Conservation (phyloP, 2,329 filamentous ascomycete species). For the Fusarium tjaetaba region DNA sequence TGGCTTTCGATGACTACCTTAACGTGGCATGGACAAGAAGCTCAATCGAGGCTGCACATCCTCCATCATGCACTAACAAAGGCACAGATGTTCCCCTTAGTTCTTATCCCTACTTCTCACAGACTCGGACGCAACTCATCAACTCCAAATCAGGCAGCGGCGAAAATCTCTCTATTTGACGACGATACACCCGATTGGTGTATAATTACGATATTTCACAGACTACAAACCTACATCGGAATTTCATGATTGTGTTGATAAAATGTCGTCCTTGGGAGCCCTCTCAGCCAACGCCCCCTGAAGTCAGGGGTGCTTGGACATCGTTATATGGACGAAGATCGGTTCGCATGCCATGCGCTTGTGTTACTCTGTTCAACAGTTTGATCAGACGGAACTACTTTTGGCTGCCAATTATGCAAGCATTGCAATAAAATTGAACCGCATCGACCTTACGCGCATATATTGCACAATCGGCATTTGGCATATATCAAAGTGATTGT, state of each 20-base stretch:
- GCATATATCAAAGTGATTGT: neutral
- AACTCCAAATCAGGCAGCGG: neutral
- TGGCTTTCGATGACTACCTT: neutral
- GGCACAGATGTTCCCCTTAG: neutral
- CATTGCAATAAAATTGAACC: neutral
- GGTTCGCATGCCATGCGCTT: neutral
- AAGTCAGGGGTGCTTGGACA: constrained; percentile 21
- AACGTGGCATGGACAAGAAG: neutral
- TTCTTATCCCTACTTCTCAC: neutral
- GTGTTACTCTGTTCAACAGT: neutral
- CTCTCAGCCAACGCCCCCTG: constrained; percentile 1
- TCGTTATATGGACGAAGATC: neutral
- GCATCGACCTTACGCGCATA: neutral
- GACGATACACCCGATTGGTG: neutral
- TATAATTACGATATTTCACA: neutral
- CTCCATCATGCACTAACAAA: no score
- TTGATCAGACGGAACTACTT: neutral
- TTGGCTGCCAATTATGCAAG: neutral
- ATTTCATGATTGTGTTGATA: neutral
- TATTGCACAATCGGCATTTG: neutral
- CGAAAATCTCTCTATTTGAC: neutral
- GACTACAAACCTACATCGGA: neutral
- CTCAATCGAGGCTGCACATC: neutral
- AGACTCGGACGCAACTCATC: neutral
- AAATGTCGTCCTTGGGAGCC: neutral